Evolutionary conservation across 768 basidiomycete genomes (phyloP), one percentile per base, ranked within the genome.

Genomic region (Lactarius tabidus): DNA sequence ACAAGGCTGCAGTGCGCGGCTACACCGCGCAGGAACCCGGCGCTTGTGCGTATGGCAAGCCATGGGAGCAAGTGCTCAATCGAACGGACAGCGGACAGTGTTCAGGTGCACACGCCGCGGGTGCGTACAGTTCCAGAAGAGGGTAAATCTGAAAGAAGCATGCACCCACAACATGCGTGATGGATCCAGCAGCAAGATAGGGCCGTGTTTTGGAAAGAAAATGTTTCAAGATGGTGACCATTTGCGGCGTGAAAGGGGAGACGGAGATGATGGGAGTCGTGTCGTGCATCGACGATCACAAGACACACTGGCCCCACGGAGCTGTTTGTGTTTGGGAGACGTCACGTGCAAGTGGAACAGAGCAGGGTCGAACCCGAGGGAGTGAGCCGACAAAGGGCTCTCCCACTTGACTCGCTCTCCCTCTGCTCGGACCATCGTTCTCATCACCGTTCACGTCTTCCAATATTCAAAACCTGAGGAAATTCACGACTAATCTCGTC

Each of bases 91-190:
- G n/a, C n/a, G n/a, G 38, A n/a, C 28, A 39, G 56, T 26, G 56
- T 52, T 53, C 51, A 57, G 56, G 39, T 57, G 33, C 60, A 62
- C 35, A 35, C 51, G 56, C 57, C 29, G 31, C 23, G 33, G 51
- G 51, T 38, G 45, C 23, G 48, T 43, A 60, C 33, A 38, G 39
- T 45, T 48, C 31, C 5, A 43, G 33, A 62, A 35, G 39, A 62
- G 62, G 51, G 41, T 29, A 51, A 54, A 62, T 57, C 61, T 54
- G 39, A 38, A 58, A 29, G 57, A 43, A 54, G 61, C 60, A 43
- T 59, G 61, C 26, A 62, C 41, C 38, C 6, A 66, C 39, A 58
- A 66, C 65, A 66, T 62, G 65, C 52, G 51, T 62, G 65, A 66
- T 66, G 65, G 56, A 57, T 54, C 60, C 65, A n/a, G 63, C 51